These are phyloP conservation scores for Pseudogymnoascus sp. DNA, from an alignment of 2,329 filamentous ascomycete species.

Conservation along the genomic window DNA sequence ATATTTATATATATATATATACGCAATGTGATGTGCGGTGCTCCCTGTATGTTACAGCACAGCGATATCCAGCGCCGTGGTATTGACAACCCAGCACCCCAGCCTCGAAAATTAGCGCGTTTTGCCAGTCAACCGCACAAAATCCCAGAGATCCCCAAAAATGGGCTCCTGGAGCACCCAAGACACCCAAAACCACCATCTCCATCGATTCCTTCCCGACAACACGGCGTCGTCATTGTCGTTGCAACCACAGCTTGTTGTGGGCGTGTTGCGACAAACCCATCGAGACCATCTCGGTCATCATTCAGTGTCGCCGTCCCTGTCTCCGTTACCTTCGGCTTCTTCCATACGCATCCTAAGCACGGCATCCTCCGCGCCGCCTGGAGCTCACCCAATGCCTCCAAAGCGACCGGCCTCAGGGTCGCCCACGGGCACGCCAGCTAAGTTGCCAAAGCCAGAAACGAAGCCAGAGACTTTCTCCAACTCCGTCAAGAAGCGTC, in stretches of 20 bases:
- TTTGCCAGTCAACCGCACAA: neutral
- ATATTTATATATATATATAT: neutral
- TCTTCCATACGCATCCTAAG: constrained; percentile 18
- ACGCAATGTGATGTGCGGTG: neutral
- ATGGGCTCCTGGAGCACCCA: neutral
- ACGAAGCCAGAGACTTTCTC: constrained; percentile 27
- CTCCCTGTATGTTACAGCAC: neutral
- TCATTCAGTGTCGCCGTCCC: constrained; percentile 5
- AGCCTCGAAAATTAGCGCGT: constrained; percentile 10
- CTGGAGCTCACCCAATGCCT: constrained; percentile 19
- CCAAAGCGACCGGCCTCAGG: constrained; percentile 20
- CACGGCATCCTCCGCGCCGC: constrained; percentile 17
- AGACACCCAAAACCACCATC: constrained; percentile 1
- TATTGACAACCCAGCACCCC: neutral
- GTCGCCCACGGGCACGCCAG: constrained; percentile 17
- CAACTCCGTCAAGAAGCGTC: constrained; percentile 43
- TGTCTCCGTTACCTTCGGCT: constrained; percentile 16
- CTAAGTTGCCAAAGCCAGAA: constrained; percentile 24
- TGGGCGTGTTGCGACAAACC: neutral
- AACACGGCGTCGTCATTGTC: neutral
- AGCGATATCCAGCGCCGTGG: neutral
- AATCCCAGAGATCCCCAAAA: neutral
- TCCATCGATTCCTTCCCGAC: constrained; percentile 6
- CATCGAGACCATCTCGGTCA: constrained; percentile 7
- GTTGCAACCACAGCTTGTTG: neutral